phyloP scores from a whole-genome alignment of 768 basidiomycete species.

The Naganishia antarctica region DNA sequence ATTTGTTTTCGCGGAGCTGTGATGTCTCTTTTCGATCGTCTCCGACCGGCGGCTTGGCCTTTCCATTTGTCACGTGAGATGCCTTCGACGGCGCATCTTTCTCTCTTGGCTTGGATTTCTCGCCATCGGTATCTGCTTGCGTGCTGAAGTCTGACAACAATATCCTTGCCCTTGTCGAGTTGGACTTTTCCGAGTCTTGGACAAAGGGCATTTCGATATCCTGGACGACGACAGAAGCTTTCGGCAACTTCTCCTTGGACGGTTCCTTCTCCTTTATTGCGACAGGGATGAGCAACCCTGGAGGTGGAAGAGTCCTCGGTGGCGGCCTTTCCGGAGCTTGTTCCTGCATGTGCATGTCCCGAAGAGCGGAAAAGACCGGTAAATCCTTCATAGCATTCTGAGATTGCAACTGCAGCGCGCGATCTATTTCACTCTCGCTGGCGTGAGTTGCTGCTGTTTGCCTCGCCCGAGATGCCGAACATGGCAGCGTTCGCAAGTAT shows the following conservation, averaged over 20 bases:
- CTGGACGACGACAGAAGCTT: neutral
- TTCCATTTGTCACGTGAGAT: neutral
- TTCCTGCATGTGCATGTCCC: conserved; percentile 20
- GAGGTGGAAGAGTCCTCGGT: neutral
- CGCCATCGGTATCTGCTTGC: too few species aligned
- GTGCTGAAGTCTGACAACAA: neutral
- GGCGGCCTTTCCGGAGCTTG: conserved; percentile 2
- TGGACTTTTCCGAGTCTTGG: neutral
- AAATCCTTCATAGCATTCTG: conserved; percentile 9
- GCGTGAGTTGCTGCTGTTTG: neutral
- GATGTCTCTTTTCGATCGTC: neutral
- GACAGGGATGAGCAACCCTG: neutral
- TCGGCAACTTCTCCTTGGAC: neutral
- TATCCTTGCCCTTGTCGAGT: neutral
- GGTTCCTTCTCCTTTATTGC: neutral
- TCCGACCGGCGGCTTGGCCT: neutral
- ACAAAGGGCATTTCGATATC: neutral
- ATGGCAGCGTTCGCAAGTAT: neutral
- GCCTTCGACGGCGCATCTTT: neutral
- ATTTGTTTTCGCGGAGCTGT: neutral
- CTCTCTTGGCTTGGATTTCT: neutral
- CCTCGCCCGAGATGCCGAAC: neutral
- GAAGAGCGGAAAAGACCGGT: conserved; percentile 14
- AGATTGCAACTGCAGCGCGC: neutral
- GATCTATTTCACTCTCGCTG: neutral